phyloP scores from a whole-genome alignment of 192 early-diverging fungal genomes.

The Bifiguratus adelaidae region DNA sequence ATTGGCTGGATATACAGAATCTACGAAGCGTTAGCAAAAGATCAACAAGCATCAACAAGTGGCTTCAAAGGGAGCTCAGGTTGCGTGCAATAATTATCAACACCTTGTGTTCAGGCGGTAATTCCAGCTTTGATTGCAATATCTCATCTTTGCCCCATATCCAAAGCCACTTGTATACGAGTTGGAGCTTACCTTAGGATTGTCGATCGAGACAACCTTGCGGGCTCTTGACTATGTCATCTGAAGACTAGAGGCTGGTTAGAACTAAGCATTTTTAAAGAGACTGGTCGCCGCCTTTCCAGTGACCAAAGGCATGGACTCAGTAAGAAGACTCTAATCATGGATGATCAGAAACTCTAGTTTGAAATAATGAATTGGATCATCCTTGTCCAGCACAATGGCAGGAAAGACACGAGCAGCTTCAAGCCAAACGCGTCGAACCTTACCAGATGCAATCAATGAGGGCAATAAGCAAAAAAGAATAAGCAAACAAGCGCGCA shows the following conservation, averaged over 20 bases:
- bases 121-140: slow-evolving; percentile 64
- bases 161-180: not conserved
- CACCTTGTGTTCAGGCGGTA: slow-evolving; percentile 55
- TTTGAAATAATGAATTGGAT: slow-evolving; percentile 34
- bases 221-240: too few species aligned
- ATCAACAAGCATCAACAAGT: not conserved
- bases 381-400: too few species aligned
- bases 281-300: not conserved
- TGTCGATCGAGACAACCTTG: not conserved
- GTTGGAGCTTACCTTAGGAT: not conserved
- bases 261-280: too few species aligned
- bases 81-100: slow-evolving; percentile 52
- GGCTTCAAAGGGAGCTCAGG: slow-evolving; percentile 24
- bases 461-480: too few species aligned
- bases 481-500: too few species aligned
- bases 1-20: too few species aligned
- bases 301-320: not conserved
- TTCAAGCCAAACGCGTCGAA: too few species aligned
- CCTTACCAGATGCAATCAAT: too few species aligned
- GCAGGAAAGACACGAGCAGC: too few species aligned
- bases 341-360: slow-evolving; percentile 43
- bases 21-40: too few species aligned
- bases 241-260: too few species aligned
- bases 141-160: slow-evolving; percentile 31
- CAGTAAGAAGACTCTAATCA: slow-evolving; percentile 25